Base-by-base conservation (phyloP, 352 stramenopile species). In the Pythium monospermum region DNA sequence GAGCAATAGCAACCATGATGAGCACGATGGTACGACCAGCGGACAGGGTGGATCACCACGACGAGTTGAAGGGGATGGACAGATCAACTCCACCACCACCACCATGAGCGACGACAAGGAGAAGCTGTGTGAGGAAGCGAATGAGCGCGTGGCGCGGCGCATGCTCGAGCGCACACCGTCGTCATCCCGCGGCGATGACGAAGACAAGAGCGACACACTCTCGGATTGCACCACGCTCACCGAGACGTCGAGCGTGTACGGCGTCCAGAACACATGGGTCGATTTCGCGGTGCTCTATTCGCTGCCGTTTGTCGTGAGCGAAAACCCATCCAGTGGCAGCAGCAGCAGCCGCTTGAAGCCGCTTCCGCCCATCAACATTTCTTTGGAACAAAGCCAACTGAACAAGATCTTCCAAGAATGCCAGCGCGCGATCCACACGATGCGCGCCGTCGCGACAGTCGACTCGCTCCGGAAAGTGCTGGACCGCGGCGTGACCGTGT, bases 131-230 rank as follows among this genome's bases (percentile, higher is more conserved):
- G 3, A 25, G 31, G 69, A 69, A 4, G 77, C 77, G 43, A 88
- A 86, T 44, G 77, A 86, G 61, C 77, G 70, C 23, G 74, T 88
- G 8, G 72, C 77, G 35, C 61, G 77, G 0, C 48, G 64, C 15
- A 71, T 86, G 66, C 68, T 88, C 33, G 74, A 82, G 22, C 41
- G 33, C n/a, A n/a, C n/a, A n/a, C 21, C 57, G 49, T 55, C 28
- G 16, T 51, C 38, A 36, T 30, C 36, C n/a, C 37, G 46, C 18
- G 56, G 42, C 28, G 33, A 45, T 30, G 61, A 64, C 18, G 77
- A 86, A 52, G 77, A 88, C 65, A 83, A 85, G 71, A 88, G 77
- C 54, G 77, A 88, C 55, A 88, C 77, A 30, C 53, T 88, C 21
- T 88, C 77, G 15, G 77, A 88, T 50, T 88, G 77, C 51, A 88